Base-by-base conservation (phyloP, 2,329 filamentous ascomycete species). In the Cercospora janseana region DNA sequence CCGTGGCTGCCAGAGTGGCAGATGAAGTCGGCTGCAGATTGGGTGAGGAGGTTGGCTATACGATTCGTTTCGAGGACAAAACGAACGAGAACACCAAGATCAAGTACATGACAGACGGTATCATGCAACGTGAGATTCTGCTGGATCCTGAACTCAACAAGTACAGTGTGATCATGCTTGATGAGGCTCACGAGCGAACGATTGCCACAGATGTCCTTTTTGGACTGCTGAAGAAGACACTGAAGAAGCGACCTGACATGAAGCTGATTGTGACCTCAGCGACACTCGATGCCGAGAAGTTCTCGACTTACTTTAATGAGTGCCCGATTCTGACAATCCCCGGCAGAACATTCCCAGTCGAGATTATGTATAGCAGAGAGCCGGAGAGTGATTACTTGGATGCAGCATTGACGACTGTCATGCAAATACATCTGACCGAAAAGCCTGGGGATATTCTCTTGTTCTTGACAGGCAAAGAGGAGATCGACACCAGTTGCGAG, bases 41-140 rank as follows among this genome's bases (percentile, higher is more conserved):
- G 9, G 93, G 93, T 26, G 83, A 91, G 49, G 91, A 96, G 67
- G 92, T 98, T 56, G 93, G 93, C 47, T 98, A 98, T 68, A 95
- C 88, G 6, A 95, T 98, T 66, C 88, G 93, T 67, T 98, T 98
- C 66, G 93, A 98, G 66, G 93, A 98, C 71, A 87, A 85, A 67
- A 96, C 92, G 0, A 88, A 85, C 57, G 83, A 88, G 2, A 79
- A 85, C 13, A 98, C 93, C 1, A 88, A 85, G 65, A 95, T 98
- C 75, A 98, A 98, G 74, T 98, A 98, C 74, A 96, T 98, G 92
- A 98, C 93, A 12, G 93, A 98, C 64, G 93, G 93, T 70, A 97
- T 97, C 88, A 80, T 98, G 67, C 85, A 96, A 72, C 82, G 93
- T 74, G 93, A 98, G 72, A 90, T 96, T 66, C 78, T 98, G 44